phyloP scores from a whole-genome alignment of 179 eudicot genomes.

The Drosera spatulata region DNA sequence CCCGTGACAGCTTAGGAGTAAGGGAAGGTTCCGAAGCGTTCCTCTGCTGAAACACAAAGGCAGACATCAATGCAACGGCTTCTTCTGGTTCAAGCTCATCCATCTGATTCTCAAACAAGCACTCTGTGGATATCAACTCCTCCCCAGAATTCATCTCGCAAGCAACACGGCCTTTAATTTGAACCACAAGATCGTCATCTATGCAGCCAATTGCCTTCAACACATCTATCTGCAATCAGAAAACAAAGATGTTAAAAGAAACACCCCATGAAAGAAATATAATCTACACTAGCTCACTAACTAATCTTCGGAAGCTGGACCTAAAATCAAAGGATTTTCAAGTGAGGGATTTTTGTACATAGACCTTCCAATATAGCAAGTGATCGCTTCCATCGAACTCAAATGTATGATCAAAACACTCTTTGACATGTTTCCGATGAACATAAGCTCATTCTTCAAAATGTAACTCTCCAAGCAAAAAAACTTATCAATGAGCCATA shows the following conservation, averaged over 20 bases:
- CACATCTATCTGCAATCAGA: conserved; percentile 66
- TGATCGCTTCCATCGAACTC: too few species aligned
- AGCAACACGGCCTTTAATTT: conserved; percentile 98
- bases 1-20: conserved; percentile 71
- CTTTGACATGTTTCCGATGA: too few species aligned
- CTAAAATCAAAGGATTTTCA: too few species aligned
- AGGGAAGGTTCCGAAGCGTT: conserved; percentile 85
- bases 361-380: too few species aligned
- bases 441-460: too few species aligned
- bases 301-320: too few species aligned
- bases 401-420: too few species aligned
- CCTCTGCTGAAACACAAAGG: conserved; percentile 96
- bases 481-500: background rate
- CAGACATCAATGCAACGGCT: conserved; percentile 96
- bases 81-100: conserved; percentile 97
- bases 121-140: conserved; percentile 94
- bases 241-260: background rate
- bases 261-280: background rate
- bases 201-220: conserved; percentile 83
- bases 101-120: conserved; percentile 95
- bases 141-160: conserved; percentile 99
- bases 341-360: too few species aligned
- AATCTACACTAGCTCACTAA: too few species aligned
- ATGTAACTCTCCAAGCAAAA: too few species aligned
- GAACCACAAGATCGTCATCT: conserved; percentile 93